phyloP scores from a whole-genome alignment of 352 stramenopile genomes.

The Thraustochytrium sp. region DNA sequence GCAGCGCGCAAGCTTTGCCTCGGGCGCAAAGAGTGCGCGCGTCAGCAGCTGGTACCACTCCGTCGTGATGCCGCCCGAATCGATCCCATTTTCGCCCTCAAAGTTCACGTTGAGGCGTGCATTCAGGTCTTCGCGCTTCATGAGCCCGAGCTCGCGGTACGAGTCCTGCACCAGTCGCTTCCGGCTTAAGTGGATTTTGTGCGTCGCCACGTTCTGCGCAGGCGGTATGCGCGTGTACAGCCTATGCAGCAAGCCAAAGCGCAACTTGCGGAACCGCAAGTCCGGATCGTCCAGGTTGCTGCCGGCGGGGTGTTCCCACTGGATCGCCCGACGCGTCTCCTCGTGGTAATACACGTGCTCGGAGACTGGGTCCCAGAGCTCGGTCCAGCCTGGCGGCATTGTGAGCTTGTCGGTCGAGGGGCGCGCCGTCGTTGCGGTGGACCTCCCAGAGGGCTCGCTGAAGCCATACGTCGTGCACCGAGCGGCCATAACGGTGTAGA shows the following conservation, averaged over 20 bases:
- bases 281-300: neutral
- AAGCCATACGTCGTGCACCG: neutral
- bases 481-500: neutral
- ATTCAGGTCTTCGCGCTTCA: constrained; percentile 89
- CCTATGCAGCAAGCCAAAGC: neutral
- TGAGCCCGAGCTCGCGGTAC: constrained; percentile 92
- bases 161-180: constrained; percentile 97
- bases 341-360: constrained; percentile 32
- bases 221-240: neutral
- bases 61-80: constrained; percentile 93
- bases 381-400: neutral
- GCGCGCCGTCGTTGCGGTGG: neutral
- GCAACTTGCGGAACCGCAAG: neutral
- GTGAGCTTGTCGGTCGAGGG: neutral
- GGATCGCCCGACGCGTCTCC: neutral
- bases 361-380: constrained; percentile 17
- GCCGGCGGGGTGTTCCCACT: constrained; percentile 19
- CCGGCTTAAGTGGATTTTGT: constrained; percentile 78
- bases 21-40: constrained; percentile 99
- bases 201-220: constrained; percentile 17
- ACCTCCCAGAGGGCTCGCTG: neutral
- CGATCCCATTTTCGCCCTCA: constrained; percentile 92
- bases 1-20: constrained; percentile 97
- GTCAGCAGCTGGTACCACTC: constrained; percentile 83
- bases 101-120: constrained; percentile 96